Evolutionary conservation across 225 moss, liverwort and hornwort species (phyloP).

Genomic region (Bryoerythrophyllum caledonicum): DNA sequence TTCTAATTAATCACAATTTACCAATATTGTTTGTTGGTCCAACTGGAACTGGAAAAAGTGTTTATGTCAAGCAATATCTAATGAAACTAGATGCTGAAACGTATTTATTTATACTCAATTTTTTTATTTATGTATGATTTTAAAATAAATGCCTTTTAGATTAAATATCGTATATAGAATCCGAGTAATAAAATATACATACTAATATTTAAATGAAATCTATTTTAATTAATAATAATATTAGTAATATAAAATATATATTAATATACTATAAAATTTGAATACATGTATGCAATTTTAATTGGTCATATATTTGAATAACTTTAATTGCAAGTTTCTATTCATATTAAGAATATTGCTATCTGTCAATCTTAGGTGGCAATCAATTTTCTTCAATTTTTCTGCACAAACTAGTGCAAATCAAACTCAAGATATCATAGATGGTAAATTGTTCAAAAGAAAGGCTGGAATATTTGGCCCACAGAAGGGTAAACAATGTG

Average conservation of each 20-base stretch:
- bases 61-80: conserved; percentile 78
- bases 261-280: background rate
- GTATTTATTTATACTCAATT: conserved; percentile 16
- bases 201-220: no score
- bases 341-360: background rate
- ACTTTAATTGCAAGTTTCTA: fast-evolving
- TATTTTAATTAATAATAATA: no score
- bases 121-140: background rate
- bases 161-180: no score
- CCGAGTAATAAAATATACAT: no score
- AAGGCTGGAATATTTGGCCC: conserved; percentile 80
- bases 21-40: conserved; percentile 82
- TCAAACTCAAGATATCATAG: conserved; percentile 89
- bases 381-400: conserved; percentile 88
- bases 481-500: conserved; percentile 88
- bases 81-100: conserved; percentile 70
- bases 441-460: conserved; percentile 76
- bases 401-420: conserved; percentile 92
- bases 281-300: background rate
- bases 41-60: conserved; percentile 76
- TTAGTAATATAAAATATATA: no score
- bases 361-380: conserved; percentile 49
- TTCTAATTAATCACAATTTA: conserved; percentile 55
- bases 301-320: background rate
- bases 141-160: no score